Evolutionary conservation across 2,329 filamentous ascomycete genomes (phyloP).

Genomic region (Colletotrichum melonis): DNA sequence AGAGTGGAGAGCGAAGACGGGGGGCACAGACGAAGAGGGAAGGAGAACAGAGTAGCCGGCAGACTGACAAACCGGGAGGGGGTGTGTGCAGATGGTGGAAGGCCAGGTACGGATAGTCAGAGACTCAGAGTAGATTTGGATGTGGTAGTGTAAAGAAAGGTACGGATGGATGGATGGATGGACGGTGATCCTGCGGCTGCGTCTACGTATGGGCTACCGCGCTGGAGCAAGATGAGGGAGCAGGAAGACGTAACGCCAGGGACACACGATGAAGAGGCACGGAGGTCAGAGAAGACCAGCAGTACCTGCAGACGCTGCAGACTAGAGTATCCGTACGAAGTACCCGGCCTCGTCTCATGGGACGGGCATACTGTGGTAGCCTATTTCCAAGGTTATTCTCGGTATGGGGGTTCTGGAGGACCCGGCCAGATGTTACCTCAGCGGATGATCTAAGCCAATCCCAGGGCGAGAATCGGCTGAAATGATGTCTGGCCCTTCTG

Average conservation of each 20-base stretch:
- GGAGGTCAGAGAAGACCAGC: not conserved
- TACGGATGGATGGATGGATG: not conserved
- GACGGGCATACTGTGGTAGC: not conserved
- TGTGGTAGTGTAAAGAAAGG: not conserved
- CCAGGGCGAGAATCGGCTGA: not conserved
- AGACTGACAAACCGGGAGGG: constrained; percentile 10
- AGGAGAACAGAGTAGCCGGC: constrained; percentile 5
- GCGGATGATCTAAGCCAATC: constrained; percentile 1
- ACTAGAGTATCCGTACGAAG: no score
- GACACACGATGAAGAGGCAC: not conserved
- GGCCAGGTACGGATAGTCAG: not conserved
- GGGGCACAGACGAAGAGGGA: constrained; percentile 19
- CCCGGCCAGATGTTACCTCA: constrained; percentile 5
- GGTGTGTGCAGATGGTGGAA: not conserved
- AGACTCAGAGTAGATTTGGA: no score
- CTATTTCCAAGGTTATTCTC: not conserved
- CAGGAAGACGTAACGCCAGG: not conserved
- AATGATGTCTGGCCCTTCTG: not conserved
- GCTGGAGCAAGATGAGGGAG: not conserved
- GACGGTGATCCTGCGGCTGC: constrained; percentile 2
- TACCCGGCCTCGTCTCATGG: not conserved
- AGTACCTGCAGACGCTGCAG: not conserved
- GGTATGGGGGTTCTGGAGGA: not conserved
- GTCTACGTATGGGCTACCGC: constrained; percentile 22
- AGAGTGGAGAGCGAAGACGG: constrained; percentile 14